Percentiles rank a stretch among this genome's conserved stretches.
Conservation (phyloP, 192 early-diverging fungal species). For the Umbelopsis sp. region DNA sequence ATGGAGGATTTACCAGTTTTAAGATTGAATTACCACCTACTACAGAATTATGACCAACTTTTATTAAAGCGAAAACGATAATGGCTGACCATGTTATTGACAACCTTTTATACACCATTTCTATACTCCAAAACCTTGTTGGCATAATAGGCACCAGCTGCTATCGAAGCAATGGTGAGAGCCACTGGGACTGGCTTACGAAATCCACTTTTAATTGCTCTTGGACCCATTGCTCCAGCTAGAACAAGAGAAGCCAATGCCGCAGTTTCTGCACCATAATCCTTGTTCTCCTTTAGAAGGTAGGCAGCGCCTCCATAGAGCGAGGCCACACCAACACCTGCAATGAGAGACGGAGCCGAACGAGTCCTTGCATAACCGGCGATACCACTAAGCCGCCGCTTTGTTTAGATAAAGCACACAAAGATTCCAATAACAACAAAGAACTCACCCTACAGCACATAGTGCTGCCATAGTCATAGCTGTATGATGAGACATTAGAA, state of each 20-base stretch:
- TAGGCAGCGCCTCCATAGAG: conserved; percentile 47
- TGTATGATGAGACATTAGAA: conserved; percentile 17
- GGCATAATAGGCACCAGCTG: conserved; percentile 46
- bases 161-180: conserved; percentile 37
- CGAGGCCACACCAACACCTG: conserved; percentile 41
- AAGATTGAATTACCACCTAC: too few relatives aligned
- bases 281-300: conserved; percentile 40
- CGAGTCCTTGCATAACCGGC: conserved; percentile 39
- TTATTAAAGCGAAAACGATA: too few relatives aligned
- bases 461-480: conserved; percentile 23
- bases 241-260: conserved; percentile 41
- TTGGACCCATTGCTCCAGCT: conserved; percentile 41
- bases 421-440: not conserved
- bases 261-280: conserved; percentile 50
- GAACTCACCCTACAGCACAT: not conserved
- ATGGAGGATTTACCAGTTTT: too few relatives aligned
- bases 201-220: conserved; percentile 35
- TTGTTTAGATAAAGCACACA: not conserved
- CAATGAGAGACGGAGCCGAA: conserved; percentile 42
- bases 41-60: too few relatives aligned
- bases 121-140: conserved; percentile 50
- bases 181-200: conserved; percentile 42
- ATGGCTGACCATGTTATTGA: not conserved
- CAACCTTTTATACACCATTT: conserved; percentile 2
- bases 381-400: conserved; percentile 33